These are phyloP conservation scores for Trichoderma koningiopsis DNA, from an alignment of 2,329 filamentous ascomycete species.

Conservation along the genomic window DNA sequence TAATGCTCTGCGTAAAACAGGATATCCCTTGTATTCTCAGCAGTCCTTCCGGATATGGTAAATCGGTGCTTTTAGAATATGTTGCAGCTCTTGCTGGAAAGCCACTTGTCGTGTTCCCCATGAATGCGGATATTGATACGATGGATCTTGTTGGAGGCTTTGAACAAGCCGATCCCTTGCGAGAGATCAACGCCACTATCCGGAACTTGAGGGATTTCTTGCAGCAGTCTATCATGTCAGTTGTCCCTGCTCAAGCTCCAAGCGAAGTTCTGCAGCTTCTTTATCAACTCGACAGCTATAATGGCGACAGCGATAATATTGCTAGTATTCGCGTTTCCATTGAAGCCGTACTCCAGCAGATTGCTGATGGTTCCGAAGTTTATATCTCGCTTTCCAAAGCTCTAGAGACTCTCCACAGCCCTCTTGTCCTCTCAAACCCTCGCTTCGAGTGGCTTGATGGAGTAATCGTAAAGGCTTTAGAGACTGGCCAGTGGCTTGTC, in stretches of 20 bases:
- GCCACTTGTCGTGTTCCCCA: constrained; percentile 75
- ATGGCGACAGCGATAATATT: constrained; percentile 45
- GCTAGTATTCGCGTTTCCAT: constrained; percentile 43
- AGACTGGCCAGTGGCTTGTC: constrained; percentile 87
- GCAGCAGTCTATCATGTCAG: constrained; percentile 51
- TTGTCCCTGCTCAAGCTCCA: constrained; percentile 51
- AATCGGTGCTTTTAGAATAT: constrained; percentile 77
- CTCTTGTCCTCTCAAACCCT: constrained; percentile 66
- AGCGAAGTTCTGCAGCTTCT: constrained; percentile 53
- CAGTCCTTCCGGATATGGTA: constrained; percentile 82
- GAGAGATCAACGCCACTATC: constrained; percentile 64
- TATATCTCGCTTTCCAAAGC: constrained; percentile 51
- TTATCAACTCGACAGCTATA: constrained; percentile 49
- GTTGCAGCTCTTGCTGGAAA: constrained; percentile 79
- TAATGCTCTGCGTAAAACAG: constrained; percentile 84
- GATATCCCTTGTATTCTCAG: constrained; percentile 88
- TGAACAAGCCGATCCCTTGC: constrained; percentile 84
- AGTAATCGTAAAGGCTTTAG: constrained; percentile 81
- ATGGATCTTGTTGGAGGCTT: constrained; percentile 98
- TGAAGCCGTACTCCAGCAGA: constrained; percentile 43
- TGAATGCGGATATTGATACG: constrained; percentile 94
- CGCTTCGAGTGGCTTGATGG: constrained; percentile 97
- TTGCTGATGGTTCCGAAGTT: constrained; percentile 50
- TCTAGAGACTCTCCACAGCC: constrained; percentile 52
- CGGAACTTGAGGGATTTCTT: constrained; percentile 54